Evolutionary conservation across 805 yeast genomes (phyloP).

Genomic region (Sugiyamaella valdiviana): DNA sequence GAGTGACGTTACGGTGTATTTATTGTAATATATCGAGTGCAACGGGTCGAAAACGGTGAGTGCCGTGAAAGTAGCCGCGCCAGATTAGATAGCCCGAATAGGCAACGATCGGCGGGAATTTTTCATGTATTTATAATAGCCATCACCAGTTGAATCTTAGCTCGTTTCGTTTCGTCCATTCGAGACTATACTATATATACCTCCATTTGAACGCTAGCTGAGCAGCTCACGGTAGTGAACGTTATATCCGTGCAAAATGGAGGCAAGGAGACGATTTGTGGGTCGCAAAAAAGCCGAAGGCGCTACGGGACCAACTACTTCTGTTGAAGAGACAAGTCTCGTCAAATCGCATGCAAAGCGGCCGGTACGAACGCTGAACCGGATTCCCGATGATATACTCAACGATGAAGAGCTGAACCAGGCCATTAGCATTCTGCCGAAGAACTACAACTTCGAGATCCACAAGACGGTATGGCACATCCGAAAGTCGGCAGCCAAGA

Average conservation of each 20-base stretch:
- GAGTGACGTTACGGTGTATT: no score
- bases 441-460: slow-evolving; percentile 91
- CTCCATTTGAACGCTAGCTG: no score
- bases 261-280: background rate
- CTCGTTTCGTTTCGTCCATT: no score
- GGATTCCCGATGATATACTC: slow-evolving; percentile 80
- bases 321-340: background rate
- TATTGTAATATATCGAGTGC: no score
- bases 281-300: background rate
- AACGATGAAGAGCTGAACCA: slow-evolving; percentile 75
- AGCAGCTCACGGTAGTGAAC: no score
- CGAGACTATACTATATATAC: no score
- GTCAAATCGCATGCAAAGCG: background rate
- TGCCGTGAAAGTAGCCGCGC: background rate
- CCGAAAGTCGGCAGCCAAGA: slow-evolving; percentile 59
- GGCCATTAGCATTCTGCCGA: slow-evolving; percentile 75
- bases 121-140: background rate
- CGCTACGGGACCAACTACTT: no score
- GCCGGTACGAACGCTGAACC: slow-evolving; percentile 44
- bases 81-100: background rate
- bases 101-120: background rate
- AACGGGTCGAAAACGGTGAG: background rate
- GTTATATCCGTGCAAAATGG: no score
- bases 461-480: slow-evolving; percentile 96
- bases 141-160: no score